Evolutionary conservation across 495 filamentous ascomycete species (phyloP), one percentile per base, ranked within the genome.

Genomic region (Neohortaea acidophila): DNA sequence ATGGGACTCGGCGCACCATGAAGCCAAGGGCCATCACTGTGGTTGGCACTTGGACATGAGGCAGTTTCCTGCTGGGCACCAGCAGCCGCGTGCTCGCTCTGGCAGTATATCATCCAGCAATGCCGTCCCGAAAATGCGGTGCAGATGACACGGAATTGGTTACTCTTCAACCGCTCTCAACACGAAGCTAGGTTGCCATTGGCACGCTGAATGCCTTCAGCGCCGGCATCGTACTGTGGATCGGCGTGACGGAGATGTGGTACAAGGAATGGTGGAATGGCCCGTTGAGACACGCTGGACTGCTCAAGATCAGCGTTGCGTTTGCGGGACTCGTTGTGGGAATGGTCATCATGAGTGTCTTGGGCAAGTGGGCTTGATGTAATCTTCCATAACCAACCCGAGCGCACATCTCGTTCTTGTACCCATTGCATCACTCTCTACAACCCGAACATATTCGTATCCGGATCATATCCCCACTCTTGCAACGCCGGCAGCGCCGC

Each of bases 181-280:
- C n/a, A n/a, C n/a, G n/a, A n/a, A n/a, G n/a, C n/a, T n/a, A n/a
- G n/a, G 54, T 75, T 25, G 64, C 68, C 1, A 59, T 76, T n/a
- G 72, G 69, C 8, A 74, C 70, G 0, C 52, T 77, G 1, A 59
- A 75, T 47, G 68, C 70, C 1, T 36, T 75, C 9, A 67, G 62
- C 18, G 70, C 72, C 1, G 72, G 72, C 1, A 72, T 76, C 35
- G 52, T 76, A 17, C 53, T 72, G 10, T 74, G 70, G 69, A 69
- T 74, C 12, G 67, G 69, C 1, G 45, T 70, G 0, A 69, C 73
- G 2, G 72, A 73, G 57, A 76, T 75, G 69, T 66, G 63, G 63
- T 66, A 63, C 3, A 53, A 51, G 22, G 70, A 75, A 44, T 75
- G 70, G 70, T 57, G 72, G 52, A 28, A 39, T 39, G 64, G 66